These are phyloP conservation scores for Termitomyces sp. DNA, from an alignment of 768 basidiomycete species.

Conservation along the genomic window DNA sequence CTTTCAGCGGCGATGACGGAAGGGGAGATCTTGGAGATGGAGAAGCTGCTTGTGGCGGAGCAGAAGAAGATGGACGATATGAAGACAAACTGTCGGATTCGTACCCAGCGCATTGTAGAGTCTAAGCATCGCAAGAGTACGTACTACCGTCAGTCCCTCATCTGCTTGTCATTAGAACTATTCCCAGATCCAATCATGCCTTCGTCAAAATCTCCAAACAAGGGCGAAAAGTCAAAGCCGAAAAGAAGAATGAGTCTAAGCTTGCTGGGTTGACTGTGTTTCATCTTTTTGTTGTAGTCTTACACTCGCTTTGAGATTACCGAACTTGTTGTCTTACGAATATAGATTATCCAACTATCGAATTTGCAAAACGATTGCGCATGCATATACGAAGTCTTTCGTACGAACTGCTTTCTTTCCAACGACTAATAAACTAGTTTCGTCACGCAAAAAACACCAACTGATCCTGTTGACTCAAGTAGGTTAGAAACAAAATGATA, in stretches of 20 bases:
- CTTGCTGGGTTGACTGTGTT: background rate
- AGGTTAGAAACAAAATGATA: too few relatives aligned
- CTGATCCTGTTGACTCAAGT: too few relatives aligned
- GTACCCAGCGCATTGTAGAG: slow-evolving; percentile 1
- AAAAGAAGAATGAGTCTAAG: background rate
- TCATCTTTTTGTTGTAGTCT: background rate
- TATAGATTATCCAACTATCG: background rate
- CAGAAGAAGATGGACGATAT: slow-evolving; percentile 13
- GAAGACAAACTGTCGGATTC: slow-evolving; percentile 5
- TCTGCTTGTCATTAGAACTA: too few relatives aligned
- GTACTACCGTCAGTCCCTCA: too few relatives aligned
- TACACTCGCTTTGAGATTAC: background rate
- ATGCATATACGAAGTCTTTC: too few relatives aligned
- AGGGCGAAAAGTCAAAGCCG: background rate
- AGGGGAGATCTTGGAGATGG: slow-evolving; percentile 10
- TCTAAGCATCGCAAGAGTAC: background rate
- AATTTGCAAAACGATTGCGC: background rate
- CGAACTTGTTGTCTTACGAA: background rate
- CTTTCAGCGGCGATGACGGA: slow-evolving; percentile 4
- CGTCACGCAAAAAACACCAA: too few relatives aligned
- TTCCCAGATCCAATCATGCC: background rate
- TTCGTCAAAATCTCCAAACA: background rate
- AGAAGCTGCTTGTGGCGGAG: slow-evolving; percentile 5
- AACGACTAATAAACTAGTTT: too few relatives aligned
- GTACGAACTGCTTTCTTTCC: too few relatives aligned